A percentile compares a stretch with the other conserved stretches of the same genome.
Conservation (phyloP, 2,329 filamentous ascomycete species). For the Scedosporium apiospermum region DNA sequence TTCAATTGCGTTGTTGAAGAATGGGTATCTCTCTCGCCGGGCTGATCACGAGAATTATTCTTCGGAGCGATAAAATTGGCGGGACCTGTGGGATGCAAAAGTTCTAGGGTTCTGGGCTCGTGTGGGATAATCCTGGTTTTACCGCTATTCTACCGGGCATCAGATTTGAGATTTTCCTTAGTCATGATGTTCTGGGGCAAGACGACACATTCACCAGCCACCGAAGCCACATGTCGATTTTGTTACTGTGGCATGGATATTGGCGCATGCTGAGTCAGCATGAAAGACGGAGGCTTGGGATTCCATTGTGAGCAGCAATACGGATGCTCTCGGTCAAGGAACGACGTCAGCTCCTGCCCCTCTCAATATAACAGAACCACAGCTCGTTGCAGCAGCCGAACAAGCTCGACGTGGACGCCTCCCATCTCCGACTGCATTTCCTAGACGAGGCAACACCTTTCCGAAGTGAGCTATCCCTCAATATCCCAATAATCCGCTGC, state of each 20-base stretch:
- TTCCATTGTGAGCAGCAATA: no score
- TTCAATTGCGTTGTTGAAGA: constrained; percentile 13
- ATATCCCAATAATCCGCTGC: not conserved
- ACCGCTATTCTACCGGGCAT: not conserved
- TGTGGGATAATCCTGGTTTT: constrained; percentile 9
- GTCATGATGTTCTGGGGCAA: not conserved
- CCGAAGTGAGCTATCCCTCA: not conserved
- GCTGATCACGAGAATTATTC: constrained; percentile 24
- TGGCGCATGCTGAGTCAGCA: no score
- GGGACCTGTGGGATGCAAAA: constrained; percentile 34
- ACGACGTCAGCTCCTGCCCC: not conserved
- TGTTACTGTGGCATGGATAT: no score
- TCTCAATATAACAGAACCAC: not conserved
- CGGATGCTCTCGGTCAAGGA: not conserved
- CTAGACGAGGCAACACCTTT: not conserved
- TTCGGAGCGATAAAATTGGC: constrained; percentile 15
- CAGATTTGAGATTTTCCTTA: no score
- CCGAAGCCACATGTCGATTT: not conserved
- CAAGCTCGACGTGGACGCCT: not conserved
- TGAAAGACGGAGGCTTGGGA: no score
- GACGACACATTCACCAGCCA: not conserved
- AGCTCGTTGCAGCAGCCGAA: not conserved
- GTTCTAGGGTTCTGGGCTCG: constrained; percentile 26
- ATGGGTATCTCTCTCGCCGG: constrained; percentile 26
- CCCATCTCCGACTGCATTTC: not conserved